Percentiles rank a stretch among this genome's conserved stretches.
These are phyloP conservation scores for Dryas drummondii DNA, from an alignment of 306 rosid genomes.

Conservation along the genomic window DNA sequence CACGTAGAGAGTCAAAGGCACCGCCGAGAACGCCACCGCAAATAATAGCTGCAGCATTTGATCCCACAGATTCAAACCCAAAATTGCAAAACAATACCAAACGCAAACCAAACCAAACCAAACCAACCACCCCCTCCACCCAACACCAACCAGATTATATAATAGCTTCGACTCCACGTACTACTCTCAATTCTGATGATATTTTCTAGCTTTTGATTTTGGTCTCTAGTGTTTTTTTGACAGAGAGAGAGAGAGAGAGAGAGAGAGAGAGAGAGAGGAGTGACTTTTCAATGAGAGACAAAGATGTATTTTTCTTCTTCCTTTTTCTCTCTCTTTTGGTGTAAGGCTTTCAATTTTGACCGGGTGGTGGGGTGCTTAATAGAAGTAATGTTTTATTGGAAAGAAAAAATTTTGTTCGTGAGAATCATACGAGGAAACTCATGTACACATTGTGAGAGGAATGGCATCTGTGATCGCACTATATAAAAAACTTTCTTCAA, in stretches of 20 bases:
- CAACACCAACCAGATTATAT: no score
- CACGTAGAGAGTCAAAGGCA: conserved; percentile 76
- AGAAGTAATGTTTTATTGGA: no score
- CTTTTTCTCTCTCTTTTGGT: neutral
- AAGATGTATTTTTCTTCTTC: neutral
- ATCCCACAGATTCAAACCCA: neutral
- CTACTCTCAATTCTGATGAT: neutral
- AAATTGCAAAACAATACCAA: neutral
- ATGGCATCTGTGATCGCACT: no score
- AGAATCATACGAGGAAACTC: no score
- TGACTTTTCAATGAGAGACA: conserved; percentile 4
- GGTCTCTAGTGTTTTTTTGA: neutral
- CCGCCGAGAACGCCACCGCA: conserved; percentile 91
- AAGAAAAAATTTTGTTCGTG: no score
- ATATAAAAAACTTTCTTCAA: no score
- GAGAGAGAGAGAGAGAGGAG: neutral
- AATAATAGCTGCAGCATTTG: conserved; percentile 71
- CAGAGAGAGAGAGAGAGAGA: neutral
- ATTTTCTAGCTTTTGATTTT: neutral
- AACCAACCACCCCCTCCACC: no score
- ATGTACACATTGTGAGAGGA: no score
- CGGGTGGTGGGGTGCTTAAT: no score
- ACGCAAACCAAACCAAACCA: neutral
- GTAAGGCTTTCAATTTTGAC: neutral
- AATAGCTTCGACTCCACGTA: neutral